These are phyloP conservation scores for Paramecium sonneborni DNA, from an alignment of 73 alveolate genomes.

Conservation along the genomic window DNA sequence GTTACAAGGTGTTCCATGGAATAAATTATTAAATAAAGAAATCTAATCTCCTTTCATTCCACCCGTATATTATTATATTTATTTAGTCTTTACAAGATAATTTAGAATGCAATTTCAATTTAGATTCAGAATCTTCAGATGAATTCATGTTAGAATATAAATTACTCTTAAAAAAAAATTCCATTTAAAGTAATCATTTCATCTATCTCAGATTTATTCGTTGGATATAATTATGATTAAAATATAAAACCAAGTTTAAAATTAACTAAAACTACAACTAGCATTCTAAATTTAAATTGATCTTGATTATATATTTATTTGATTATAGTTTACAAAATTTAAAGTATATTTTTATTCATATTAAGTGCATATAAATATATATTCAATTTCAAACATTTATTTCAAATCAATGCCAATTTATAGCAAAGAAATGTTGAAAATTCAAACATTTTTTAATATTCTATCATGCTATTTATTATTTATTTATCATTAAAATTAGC, in stretches of 20 bases:
- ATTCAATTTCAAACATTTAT: neutral
- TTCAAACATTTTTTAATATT: neutral
- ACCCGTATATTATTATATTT: conserved; percentile 14
- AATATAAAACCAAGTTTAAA: neutral
- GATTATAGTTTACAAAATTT: neutral
- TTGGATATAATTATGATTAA: conserved; percentile 14
- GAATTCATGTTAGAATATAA: conserved; percentile 40
- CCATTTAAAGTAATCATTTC: conserved; percentile 50
- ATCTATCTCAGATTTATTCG: neutral
- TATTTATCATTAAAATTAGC: neutral
- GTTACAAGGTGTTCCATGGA: conserved; percentile 70
- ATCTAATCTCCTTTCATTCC: conserved; percentile 60
- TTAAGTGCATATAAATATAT: too few relatives aligned
- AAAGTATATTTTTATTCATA: too few relatives aligned
- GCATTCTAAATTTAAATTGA: neutral
- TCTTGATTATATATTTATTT: neutral
- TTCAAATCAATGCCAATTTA: neutral
- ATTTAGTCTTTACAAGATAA: neutral
- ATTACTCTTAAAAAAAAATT: conserved; percentile 65
- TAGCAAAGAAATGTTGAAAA: neutral
- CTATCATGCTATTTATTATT: neutral
- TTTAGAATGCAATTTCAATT: neutral
- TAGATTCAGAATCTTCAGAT: conserved; percentile 44
- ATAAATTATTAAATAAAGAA: conserved; percentile 40
- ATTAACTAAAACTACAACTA: neutral